These are phyloP conservation scores for Leucocoprinus birnbaumii DNA, from an alignment of 768 basidiomycete species.

Conservation along the genomic window DNA sequence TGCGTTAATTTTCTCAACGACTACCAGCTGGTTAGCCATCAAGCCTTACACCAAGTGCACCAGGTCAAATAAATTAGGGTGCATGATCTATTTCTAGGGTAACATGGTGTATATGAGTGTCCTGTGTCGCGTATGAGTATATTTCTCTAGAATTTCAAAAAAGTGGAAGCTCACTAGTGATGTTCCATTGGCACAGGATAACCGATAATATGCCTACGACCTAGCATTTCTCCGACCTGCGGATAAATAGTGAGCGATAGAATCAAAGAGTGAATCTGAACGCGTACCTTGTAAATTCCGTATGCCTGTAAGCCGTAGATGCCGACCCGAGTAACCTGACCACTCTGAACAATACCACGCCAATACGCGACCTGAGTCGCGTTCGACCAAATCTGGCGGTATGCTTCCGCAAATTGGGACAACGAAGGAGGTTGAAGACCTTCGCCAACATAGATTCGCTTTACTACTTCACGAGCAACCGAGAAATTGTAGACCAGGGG, in stretches of 20 bases:
- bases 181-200: constrained; percentile 55
- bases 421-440: constrained; percentile 69
- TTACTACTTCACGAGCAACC: constrained; percentile 71
- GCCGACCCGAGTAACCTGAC: constrained; percentile 65
- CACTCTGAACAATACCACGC: constrained; percentile 54
- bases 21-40: too few relatives aligned
- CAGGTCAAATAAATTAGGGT: neutral
- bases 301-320: constrained; percentile 86
- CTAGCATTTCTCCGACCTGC: constrained; percentile 86
- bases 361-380: constrained; percentile 58
- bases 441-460: constrained; percentile 73
- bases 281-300: constrained; percentile 76
- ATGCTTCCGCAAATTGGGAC: constrained; percentile 51
- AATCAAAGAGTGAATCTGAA: too few relatives aligned
- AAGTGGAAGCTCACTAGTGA: neutral
- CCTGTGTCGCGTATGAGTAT: neutral
- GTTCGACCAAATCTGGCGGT: constrained; percentile 62
- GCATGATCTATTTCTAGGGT: constrained; percentile 1
- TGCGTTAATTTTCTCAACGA: too few relatives aligned
- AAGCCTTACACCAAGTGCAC: neutral
- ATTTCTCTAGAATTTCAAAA: neutral
- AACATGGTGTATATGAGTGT: constrained; percentile 1
- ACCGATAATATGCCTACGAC: constrained; percentile 75
- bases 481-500: constrained; percentile 77
- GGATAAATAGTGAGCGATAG: neutral